Base-by-base conservation (phyloP, 495 filamentous ascomycete species). In the Neurospora tetraspora region DNA sequence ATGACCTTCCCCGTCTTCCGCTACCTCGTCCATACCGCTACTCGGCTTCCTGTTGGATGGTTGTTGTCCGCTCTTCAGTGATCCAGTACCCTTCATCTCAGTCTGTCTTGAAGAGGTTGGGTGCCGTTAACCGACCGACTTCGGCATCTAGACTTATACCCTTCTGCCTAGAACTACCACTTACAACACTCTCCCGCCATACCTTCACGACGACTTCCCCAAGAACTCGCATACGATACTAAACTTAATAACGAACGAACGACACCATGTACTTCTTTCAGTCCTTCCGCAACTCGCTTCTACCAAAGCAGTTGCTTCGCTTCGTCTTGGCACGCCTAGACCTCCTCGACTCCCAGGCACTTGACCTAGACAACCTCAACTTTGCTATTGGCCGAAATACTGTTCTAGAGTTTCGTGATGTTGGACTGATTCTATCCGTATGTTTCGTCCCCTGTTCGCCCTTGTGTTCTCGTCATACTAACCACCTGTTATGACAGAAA, bases 251-350 rank as follows among this genome's bases (percentile, higher is more conserved):
- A 65, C 14, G 10, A 39, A 72, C 14, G 1, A 20, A 16, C 36
- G 16, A 31, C n/a, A 53, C 61, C 78, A 89, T 89, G 87, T 85
- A 85, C 43, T 82, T 81, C 68, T 90, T 86, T 77, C 81, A 91
- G 78, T 89, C 91, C 65, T 93, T 86, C 69, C 74, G 80, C 74
- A 80, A 74, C 72, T 86, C 91, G 43, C 91, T 88, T 76, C 89
- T 96, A 82, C 91, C 93, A 82, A 94, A 94, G 85, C 88, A 90
- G 76, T 83, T 96, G 71, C 85, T 97, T 68, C 89, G 91, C 74
- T 96, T 94, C 80, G 92, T 89, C 34, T 82, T 98, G 37, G 91
- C 91, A 5, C 89, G 91, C 71, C 81, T 95, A 47, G 93, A 94
- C 70, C 80, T 97, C 36, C 86, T 98, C 36, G 94, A 98, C 76